Base-by-base conservation (phyloP, 192 early-diverging fungal species). In the Entomortierella parvispora region DNA sequence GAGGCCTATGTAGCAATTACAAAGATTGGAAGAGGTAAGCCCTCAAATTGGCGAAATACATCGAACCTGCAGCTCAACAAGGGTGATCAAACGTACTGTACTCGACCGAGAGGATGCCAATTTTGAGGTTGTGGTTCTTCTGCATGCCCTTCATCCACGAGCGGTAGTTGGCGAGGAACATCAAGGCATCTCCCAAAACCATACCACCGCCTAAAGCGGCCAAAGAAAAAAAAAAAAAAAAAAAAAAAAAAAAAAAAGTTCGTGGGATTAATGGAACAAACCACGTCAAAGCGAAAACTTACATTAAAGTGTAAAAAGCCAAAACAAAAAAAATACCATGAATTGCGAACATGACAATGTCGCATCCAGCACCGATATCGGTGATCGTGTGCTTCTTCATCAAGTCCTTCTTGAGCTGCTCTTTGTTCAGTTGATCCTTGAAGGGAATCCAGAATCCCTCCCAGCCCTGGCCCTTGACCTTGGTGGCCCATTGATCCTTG, bases 141-240 rank as follows among this genome's bases (percentile, higher is more conserved):
- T 76, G 72, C 40, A 76, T 43, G 44, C 55, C 52, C 47, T 76
- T 76, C 72, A 76, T 76, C 72, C 72, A 76, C 43, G 72, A 18
- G 14, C 58, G 58, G 46, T 76, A 76, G 59, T 58, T 68, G 53
- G 25, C 43, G 20, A 76, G 26, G 46, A 62, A 76, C 72, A 76
- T 68, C 50, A 76, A 46, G 18, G 72, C 72, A 32, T 76, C 59
- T 10, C 72, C 72, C 33, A 57, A 46, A 0, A 76, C 58, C 64
- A 76, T 68, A n/a, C 65, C 74, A 29, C 74, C 74, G 17, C 74
- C 74, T 77, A 62, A 26, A 43, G 26, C 8, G 45, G 12, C 18
- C 15, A 12, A 42, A 32, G 43, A 25, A 43, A 23, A 26, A 68
- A 29, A 7, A 15, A 54, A 20, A 50, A 17, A 18, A 8, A 20